A percentile compares a stretch with the other conserved stretches of the same genome.
Conservation (phyloP, 1,139 yeast genomes). For the Magnusiomyces fungicola region DNA sequence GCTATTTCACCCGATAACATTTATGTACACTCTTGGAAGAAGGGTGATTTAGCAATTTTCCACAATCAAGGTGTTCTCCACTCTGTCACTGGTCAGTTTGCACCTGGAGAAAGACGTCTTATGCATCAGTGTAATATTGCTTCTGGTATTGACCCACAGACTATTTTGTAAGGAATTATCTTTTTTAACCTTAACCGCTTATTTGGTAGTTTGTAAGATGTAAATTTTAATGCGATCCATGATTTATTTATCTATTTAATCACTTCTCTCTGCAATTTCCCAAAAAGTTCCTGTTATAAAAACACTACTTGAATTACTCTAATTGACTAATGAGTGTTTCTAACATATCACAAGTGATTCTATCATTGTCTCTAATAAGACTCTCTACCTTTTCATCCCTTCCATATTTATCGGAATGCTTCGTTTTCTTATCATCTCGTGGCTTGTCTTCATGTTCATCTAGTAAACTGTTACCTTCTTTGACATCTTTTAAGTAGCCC, state of each 20-base stretch:
- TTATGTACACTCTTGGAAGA: slow-evolving; percentile 72
- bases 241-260: neutral
- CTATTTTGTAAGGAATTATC: neutral
- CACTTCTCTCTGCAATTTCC: neutral
- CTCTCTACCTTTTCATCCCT: neutral
- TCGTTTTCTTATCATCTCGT: too few relatives aligned
- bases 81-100: slow-evolving; percentile 81
- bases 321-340: neutral
- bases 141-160: slow-evolving; percentile 57
- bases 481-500: neutral
- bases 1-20: slow-evolving; percentile 67
- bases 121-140: slow-evolving; percentile 94
- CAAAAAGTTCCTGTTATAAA: neutral
- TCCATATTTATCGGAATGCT: neutral
- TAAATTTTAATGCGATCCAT: neutral
- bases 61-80: slow-evolving; percentile 86
- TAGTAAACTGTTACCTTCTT: too few relatives aligned
- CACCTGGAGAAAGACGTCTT: slow-evolving; percentile 63
- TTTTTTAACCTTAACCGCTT: neutral
- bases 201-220: neutral
- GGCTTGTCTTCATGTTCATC: too few relatives aligned
- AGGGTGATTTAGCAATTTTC: slow-evolving; percentile 78
- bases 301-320: neutral
- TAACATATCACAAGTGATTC: slow-evolving; percentile 2
- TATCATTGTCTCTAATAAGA: neutral